Evolutionary conservation across 1,284 basidiomycete species (phyloP), one percentile per base, ranked within the genome.

Genomic region (Malassezia sp.): DNA sequence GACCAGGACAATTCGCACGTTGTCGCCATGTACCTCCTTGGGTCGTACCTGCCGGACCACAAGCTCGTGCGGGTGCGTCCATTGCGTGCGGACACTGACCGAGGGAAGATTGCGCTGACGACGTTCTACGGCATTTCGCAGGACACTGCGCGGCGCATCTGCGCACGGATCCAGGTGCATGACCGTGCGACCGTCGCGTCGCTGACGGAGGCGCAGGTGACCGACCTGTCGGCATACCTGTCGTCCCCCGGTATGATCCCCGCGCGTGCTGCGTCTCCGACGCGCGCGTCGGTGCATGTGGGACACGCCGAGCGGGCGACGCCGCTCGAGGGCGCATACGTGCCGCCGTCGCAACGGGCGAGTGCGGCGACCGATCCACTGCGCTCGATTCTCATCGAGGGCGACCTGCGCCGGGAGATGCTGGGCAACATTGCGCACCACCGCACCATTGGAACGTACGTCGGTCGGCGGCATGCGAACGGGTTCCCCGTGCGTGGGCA

Each of bases 351-450:
- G 11, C 55, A 65, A 50, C 45, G 52, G 4, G 10, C 52, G 1
- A 50, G 54, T n/a, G 34, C 63, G 15, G 14, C 45, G 1, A 41
- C 34, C 21, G 67, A 70, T 35, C 76, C 78, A 1, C 73, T 91
- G 52, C 77, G 79, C 57, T 77, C 78, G 41, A 72, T 91, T 57
- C 80, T 80, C 72, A 80, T 89, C 57, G 86, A 90, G 73, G 77
- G 81, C 18, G 88, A 91, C 68, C 74, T 88, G 60, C 78, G 76
- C 62, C 76, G 83, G 53, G 78, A 83, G 63, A 75, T 87, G 56
- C 77, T 79, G 70, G 86, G 87, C 65, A 88, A 90, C 67, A 87
- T 91, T 71, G 80, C 80, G 8, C 88, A 89, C 71, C 82, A 88
- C 71, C 76, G 85, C 53, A 82, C 82, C 75, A 86, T 91, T 71